phyloP scores from a whole-genome alignment of 176 grass and related monocot species.

The Hsuehochloa calcarea region DNA sequence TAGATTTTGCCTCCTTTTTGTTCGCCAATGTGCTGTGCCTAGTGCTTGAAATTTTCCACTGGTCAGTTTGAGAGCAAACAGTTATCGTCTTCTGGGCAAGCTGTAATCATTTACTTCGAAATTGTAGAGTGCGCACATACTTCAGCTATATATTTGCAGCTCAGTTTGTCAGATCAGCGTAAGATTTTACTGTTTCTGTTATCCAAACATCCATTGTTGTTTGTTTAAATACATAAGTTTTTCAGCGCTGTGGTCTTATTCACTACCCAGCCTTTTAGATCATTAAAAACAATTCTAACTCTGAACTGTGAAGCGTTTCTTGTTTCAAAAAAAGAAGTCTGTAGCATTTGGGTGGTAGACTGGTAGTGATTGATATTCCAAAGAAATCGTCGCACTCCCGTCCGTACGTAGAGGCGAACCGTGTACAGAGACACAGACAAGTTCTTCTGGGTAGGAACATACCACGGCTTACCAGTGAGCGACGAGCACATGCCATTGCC shows the following conservation, averaged over 20 bases:
- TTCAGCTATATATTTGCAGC: not conserved
- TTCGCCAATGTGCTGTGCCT: not conserved
- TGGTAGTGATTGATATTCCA: not conserved
- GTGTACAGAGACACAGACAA: too few relatives aligned
- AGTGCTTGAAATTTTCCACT: not conserved
- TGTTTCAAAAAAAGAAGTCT: not conserved
- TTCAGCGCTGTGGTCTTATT: not conserved
- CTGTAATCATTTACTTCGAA: not conserved
- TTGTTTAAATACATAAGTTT: not conserved
- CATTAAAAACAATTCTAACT: not conserved
- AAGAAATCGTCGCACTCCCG: not conserved
- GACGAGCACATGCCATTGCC: not conserved
- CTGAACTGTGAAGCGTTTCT: not conserved
- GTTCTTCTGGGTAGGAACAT: too few relatives aligned
- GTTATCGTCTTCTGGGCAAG: not conserved
- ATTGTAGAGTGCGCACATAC: not conserved
- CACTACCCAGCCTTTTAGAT: not conserved
- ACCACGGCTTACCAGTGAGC: too few relatives aligned
- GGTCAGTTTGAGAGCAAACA: not conserved
- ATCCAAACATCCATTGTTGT: too few relatives aligned
- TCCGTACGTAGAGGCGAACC: not conserved
- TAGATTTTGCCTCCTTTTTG: slow-evolving; percentile 48
- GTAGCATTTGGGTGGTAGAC: not conserved
- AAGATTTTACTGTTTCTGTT: not conserved
- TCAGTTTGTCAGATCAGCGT: not conserved